Conservation (phyloP, 768 basidiomycete genomes). For the Austroboletus eburneus region DNA sequence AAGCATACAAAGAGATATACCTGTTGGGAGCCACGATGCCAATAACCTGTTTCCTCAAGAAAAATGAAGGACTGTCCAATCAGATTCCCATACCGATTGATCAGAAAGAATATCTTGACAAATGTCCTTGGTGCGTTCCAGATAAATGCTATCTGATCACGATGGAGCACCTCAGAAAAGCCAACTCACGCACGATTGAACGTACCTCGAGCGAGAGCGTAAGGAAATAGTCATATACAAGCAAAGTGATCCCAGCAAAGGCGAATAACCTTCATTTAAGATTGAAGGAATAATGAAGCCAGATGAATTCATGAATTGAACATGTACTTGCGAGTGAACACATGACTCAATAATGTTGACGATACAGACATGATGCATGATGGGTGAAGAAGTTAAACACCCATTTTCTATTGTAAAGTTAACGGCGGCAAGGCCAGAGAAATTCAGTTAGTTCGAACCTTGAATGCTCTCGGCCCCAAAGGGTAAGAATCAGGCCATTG, state of each 20-base stretch:
- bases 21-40: slow-evolving; percentile 12
- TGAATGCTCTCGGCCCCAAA: no score
- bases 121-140: slow-evolving; percentile 15
- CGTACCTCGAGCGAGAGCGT: slow-evolving; percentile 26
- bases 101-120: slow-evolving; percentile 14
- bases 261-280: slow-evolving; percentile 1
- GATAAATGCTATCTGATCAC: slow-evolving; percentile 14
- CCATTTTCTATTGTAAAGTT: no score
- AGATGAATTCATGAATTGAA: neutral
- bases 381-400: no score
- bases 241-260: slow-evolving; percentile 20
- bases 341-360: neutral
- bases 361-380: neutral
- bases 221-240: slow-evolving; percentile 25
- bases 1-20: slow-evolving; percentile 3
- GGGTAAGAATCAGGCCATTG: no score
- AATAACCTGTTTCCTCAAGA: slow-evolving; percentile 20
- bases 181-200: neutral
- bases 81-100: slow-evolving; percentile 17
- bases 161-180: neutral
- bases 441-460: no score
- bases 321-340: slow-evolving; percentile 20
- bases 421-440: no score
- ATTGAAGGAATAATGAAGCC: neutral
- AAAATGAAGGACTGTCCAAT: slow-evolving; percentile 17